Evolutionary conservation across 495 filamentous ascomycete genomes (phyloP), one percentile per base, ranked within the genome.

Genomic region (Sordaria brevicollis): DNA sequence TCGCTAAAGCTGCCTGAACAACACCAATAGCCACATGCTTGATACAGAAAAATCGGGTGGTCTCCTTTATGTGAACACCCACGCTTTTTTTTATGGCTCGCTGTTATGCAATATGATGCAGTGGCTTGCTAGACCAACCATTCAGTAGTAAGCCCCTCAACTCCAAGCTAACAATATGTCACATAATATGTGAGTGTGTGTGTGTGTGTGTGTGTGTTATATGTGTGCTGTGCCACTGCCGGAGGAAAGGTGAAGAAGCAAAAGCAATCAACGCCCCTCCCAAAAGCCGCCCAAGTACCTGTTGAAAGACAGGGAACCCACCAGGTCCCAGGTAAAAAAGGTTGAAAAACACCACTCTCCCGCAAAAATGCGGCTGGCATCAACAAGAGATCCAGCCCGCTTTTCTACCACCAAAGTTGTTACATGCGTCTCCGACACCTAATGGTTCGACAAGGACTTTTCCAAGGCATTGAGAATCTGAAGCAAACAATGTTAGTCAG

Each of bases 401-500:
- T 31, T 57, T 49, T 57, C 31, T 57, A 31, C 25, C 5, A n/a
- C 11, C 13, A 15, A 31, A 29, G 25, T 57, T 31, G 17, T 57
- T 57, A 57, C 49, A 57, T 25, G 21, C 49, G 21, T 8, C 21
- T 15, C 15, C 1, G 21, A 10, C 49, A 13, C 25, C 13, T 57
- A 57, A 17, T 57, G 49, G 13, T 25, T 25, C 15, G 49, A 11
- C 10, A 73, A 35, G 13, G 70, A 62, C 33, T 71, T 68, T 4
- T 74, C 72, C 17, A 74, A 38, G 9, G 65, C 65, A 4, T 66
- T 37, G 0, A 71, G 65, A 2, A 68, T 67, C 72, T 74, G 10
- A 35, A 36, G 7, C 15, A 15, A 25, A 21, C 2, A 33, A 11
- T 37, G 41, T 37, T 36, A 57, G 21, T 35, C 33, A 67, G 8